These are phyloP conservation scores for Phaeosphaeriaceae sp. DNA, from an alignment of 2,329 filamentous ascomycete genomes.

Conservation along the genomic window DNA sequence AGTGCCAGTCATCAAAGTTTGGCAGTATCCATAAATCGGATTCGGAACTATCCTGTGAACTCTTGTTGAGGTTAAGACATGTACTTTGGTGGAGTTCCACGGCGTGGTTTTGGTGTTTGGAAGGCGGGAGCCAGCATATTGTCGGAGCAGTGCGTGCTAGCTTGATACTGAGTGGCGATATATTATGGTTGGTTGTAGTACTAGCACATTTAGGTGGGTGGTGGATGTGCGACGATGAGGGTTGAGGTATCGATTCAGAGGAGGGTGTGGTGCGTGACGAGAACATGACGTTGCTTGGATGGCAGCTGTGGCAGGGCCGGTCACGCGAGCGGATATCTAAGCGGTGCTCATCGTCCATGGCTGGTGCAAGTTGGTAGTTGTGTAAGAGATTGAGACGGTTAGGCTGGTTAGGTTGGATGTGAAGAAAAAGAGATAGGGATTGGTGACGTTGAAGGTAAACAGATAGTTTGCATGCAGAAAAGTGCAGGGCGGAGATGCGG, in stretches of 20 bases:
- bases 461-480: conserved; percentile 18
- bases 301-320: conserved; percentile 14
- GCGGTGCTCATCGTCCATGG: conserved; percentile 17
- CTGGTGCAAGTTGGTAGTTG: conserved; percentile 3
- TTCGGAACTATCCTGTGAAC: conserved; percentile 17
- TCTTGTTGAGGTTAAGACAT: conserved; percentile 27
- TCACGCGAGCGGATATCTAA: conserved; percentile 26
- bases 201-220: conserved; percentile 14
- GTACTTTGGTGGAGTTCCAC: conserved; percentile 31
- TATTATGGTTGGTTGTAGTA: conserved; percentile 3
- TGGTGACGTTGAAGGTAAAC: conserved; percentile 2
- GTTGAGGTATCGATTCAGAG: conserved; percentile 14
- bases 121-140: conserved; percentile 21
- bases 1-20: conserved; percentile 40
- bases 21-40: conserved; percentile 42
- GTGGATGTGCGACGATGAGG: conserved; percentile 11
- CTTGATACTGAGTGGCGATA: conserved; percentile 10
- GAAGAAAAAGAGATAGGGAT: background rate
- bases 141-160: conserved; percentile 6
- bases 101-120: conserved; percentile 6
- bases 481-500: conserved; percentile 25
- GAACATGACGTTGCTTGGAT: conserved; percentile 21
- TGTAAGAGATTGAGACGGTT: too few relatives aligned
- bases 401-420: background rate
- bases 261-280: conserved; percentile 24